Base-by-base conservation (phyloP, 108 stramenopile genomes). In the Phaeodactylum tricornutum region DNA sequence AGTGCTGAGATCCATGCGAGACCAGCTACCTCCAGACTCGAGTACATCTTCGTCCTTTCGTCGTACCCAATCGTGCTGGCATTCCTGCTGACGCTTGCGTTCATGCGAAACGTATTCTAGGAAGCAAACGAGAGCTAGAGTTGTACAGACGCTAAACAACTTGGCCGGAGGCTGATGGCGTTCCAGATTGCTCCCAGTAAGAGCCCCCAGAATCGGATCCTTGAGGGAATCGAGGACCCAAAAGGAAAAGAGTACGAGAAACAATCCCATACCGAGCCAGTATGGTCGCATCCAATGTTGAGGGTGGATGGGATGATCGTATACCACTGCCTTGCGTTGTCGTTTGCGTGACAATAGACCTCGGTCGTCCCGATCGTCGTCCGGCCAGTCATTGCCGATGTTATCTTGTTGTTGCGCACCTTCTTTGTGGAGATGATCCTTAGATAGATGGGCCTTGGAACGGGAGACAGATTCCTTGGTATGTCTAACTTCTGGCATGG, bases 141-240 rank as follows among this genome's bases (percentile, higher is more conserved):
- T 84, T 0, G 63, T 69, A 0, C 53, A 50, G 29, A 93, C 89
- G 43, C 80, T 87, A 27, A 79, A 29, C 34, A 94, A 65, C 56
- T 95, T 95, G 19, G 94, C 94, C 24, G 61, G 50, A 0, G 96
- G 96, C 47, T 93, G 93, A 74, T 92, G 84, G 33, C 45, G 52
- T 20, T 77, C 74, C 23, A 90, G 60, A 37, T 92, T 76, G n/a
- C 93, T 80, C 29, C 81, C 77, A 2, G 90, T 81, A 29, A 93
- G 50, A 16, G 63, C 28, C 4, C 80, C 86, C 47, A 97, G 76
- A n/a, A 93, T 70, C 4, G 95, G 88, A 55, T 97, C 96, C 57
- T 97, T 97, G 14, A 94, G 53, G 11, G 90, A 91, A 53, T 94
- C 90, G 33, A 97, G 54, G 20, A 90, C 47, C 88, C 88, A 90